Percentiles rank a stretch among this genome's conserved stretches.
These are phyloP conservation scores for Leptodontidium sp. DNA, from an alignment of 2,329 filamentous ascomycete species.

Conservation along the genomic window DNA sequence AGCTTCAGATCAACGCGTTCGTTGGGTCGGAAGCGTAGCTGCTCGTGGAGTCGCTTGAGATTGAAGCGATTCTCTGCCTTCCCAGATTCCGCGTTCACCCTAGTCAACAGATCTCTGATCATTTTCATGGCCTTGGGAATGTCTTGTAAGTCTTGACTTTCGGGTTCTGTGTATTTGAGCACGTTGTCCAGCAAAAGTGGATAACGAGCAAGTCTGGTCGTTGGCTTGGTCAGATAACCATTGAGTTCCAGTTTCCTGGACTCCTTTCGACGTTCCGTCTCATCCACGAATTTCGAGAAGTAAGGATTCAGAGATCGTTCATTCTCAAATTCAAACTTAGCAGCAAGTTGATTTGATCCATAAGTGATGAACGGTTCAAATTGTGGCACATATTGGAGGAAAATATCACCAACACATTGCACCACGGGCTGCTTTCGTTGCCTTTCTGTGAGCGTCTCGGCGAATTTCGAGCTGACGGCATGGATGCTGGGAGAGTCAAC, in stretches of 20 bases:
- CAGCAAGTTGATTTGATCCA: slow-evolving; percentile 93
- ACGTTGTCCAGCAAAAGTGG: slow-evolving; percentile 91
- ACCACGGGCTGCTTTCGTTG: slow-evolving; percentile 94
- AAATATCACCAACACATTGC: slow-evolving; percentile 89
- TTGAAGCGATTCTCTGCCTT: slow-evolving; percentile 99
- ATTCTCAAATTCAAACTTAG: slow-evolving; percentile 97
- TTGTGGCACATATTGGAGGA: slow-evolving; percentile 87
- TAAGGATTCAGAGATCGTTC: slow-evolving; percentile 86
- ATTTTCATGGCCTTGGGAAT: slow-evolving; percentile 87
- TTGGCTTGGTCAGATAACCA: slow-evolving; percentile 97
- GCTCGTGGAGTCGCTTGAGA: slow-evolving; percentile 87
- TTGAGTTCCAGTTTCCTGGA: slow-evolving; percentile 97
- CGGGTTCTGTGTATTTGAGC: slow-evolving; percentile 88
- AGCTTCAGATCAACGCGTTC: slow-evolving; percentile 94
- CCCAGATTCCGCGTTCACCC: slow-evolving; percentile 94
- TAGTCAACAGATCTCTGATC: slow-evolving; percentile 85
- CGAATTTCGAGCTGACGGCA: slow-evolving; percentile 87
- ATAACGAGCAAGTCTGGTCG: slow-evolving; percentile 92
- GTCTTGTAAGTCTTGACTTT: slow-evolving; percentile 88
- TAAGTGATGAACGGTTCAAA: slow-evolving; percentile 98
- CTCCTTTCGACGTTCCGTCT: slow-evolving; percentile 94
- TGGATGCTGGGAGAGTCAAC: slow-evolving; percentile 85
- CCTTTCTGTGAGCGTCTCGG: slow-evolving; percentile 84
- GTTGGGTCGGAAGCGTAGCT: slow-evolving; percentile 88
- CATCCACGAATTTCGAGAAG: slow-evolving; percentile 93